Base-by-base conservation (phyloP, 345 rosid species). In the Geranium rotundifolium region DNA sequence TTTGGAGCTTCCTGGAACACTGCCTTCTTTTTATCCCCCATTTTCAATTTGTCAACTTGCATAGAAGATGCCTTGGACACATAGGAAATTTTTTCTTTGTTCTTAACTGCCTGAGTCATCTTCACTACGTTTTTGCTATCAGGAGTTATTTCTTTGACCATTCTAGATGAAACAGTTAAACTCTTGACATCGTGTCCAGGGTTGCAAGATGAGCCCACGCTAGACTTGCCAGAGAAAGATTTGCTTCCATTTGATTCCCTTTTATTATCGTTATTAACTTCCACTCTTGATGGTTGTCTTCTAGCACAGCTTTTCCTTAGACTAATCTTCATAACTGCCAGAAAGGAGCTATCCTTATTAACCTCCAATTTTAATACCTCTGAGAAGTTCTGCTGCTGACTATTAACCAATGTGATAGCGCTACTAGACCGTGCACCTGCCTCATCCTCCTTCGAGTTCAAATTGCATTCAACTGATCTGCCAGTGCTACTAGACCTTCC, bases 271-370 rank as follows among this genome's bases (percentile, higher is more conserved):
- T 57, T 59, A 68, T 58, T 63, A 64, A 62, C 69, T 68, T 76
- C 77, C 60, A 73, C 68, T 65, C 88, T 79, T 10, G 77, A 77
- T 52, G 88, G 88, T 73, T 69, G 86, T 71, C 84, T 76, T 56
- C 79, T 79, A 67, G 63, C 74, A 70, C 72, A 68, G 64, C 85
- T 83, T 76, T 69, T 83, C 75, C 86, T 69, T 62, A 79, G 80
- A 64, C 75, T 71, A 39, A 62, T 73, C 69, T 69, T 75, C 69
- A 77, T 19, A 2, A 73, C 77, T 1, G 78, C 60, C 62, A 81
- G 62, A 68, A 79, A 80, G 62, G 68, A 72, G 65, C 71, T 71
- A n/a, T 75, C 56, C 49, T 69, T 62, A 62, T 79, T 73, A 64
- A 67, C 62, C 56, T 76, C 72, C 71, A 41, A 73, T 61, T 76